Percentiles rank a stretch among this genome's conserved stretches.
Evolutionary conservation across 2,329 filamentous ascomycete genomes (phyloP).

Genomic region (Xylaria sp.): DNA sequence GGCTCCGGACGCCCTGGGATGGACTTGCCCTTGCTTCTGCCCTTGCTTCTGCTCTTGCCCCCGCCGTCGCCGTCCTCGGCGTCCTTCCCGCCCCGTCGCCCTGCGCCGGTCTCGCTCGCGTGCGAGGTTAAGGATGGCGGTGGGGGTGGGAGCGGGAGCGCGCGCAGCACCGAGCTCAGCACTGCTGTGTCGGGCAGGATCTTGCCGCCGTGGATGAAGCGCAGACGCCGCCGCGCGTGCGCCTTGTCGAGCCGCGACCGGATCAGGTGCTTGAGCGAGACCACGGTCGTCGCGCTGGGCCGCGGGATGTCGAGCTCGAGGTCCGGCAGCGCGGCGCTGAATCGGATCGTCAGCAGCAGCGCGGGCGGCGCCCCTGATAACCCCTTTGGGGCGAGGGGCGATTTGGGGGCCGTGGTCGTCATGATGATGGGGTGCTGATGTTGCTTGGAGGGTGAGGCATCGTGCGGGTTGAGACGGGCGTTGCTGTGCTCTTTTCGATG

Average conservation of each 20-base stretch:
- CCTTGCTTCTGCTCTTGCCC: constrained; percentile 36
- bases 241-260: constrained; percentile 70
- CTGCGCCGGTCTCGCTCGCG: not conserved
- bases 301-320: constrained; percentile 75
- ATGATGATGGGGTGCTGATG: constrained; percentile 3
- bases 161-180: constrained; percentile 70
- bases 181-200: constrained; percentile 77
- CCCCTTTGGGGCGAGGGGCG: constrained; percentile 8
- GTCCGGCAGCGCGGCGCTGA: constrained; percentile 84
- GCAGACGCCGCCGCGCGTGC: constrained; percentile 72
- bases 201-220: constrained; percentile 88
- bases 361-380: constrained; percentile 26
- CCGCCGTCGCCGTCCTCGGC: not conserved
- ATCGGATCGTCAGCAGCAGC: constrained; percentile 84
- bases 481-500: not conserved
- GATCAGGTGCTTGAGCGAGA: constrained; percentile 82
- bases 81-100: not conserved
- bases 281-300: constrained; percentile 72
- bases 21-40: constrained; percentile 71
- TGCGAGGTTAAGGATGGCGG: constrained; percentile 37
- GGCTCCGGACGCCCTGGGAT: constrained; percentile 54
- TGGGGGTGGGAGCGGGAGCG: constrained; percentile 63
- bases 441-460: constrained; percentile 13
- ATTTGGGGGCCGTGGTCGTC: constrained; percentile 17
- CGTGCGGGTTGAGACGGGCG: not conserved